Percentiles rank a stretch among this genome's conserved stretches.
These are phyloP conservation scores for Sungouiella thailandica DNA, from an alignment of 805 yeast species.

Conservation along the genomic window DNA sequence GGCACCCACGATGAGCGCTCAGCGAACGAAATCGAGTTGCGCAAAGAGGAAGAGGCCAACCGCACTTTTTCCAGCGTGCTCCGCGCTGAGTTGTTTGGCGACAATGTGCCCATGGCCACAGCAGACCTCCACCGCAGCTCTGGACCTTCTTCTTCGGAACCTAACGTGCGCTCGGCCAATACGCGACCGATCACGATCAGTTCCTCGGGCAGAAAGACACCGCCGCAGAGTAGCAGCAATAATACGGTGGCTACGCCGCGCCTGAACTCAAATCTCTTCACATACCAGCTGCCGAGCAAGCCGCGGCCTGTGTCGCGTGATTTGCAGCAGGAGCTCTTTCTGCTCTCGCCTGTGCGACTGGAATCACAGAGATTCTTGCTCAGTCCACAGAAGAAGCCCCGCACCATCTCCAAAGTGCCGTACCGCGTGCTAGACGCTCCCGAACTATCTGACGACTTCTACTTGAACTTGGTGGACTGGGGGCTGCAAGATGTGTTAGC, in stretches of 20 bases:
- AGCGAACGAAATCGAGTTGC: slow-evolving; percentile 60
- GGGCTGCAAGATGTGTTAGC: slow-evolving; percentile 84
- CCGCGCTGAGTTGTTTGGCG: slow-evolving; percentile 89
- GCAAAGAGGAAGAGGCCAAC: slow-evolving; percentile 78
- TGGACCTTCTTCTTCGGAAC: slow-evolving; percentile 7
- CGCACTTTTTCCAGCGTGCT: slow-evolving; percentile 80
- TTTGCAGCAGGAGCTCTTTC: slow-evolving; percentile 69
- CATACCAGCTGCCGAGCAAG: slow-evolving; percentile 69
- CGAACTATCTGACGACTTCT: slow-evolving; percentile 88
- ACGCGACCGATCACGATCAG: slow-evolving; percentile 4
- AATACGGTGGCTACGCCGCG: slow-evolving; percentile 32
- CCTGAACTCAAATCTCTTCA: slow-evolving; percentile 55
- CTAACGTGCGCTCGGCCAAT: slow-evolving; percentile 6
- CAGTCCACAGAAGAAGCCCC: slow-evolving; percentile 74
- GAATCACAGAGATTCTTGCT: slow-evolving; percentile 77
- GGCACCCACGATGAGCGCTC: slow-evolving; percentile 17
- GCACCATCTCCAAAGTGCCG: slow-evolving; percentile 82
- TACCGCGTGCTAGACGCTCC: slow-evolving; percentile 95
- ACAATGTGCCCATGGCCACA: slow-evolving; percentile 57
- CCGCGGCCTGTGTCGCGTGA: slow-evolving; percentile 58
- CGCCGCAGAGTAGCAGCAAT: slow-evolving; percentile 13
- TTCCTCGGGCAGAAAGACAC: slow-evolving; percentile 16
- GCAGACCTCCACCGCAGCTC: slow-evolving; percentile 21
- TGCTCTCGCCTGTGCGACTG: slow-evolving; percentile 81
- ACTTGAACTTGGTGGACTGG: slow-evolving; percentile 92